Conservation (phyloP, 2,329 filamentous ascomycete species). For the Alternaria angustiovoidea region DNA sequence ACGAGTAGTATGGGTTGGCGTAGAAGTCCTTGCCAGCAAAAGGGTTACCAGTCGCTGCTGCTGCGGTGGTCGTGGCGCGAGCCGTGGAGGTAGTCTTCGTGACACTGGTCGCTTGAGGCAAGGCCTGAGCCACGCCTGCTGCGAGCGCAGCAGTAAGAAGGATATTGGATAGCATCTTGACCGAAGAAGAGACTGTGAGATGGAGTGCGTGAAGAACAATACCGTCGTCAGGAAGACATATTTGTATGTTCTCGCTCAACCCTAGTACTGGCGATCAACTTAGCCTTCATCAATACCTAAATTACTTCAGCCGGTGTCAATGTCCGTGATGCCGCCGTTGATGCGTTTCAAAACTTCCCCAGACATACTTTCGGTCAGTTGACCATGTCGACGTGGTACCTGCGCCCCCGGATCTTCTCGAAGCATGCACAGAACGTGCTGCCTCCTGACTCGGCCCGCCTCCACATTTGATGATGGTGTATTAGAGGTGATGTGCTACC, state of each 20-base stretch:
- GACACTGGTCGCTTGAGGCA: slow-evolving; percentile 30
- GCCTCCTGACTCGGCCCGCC: slow-evolving; percentile 10
- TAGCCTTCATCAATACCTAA: slow-evolving; percentile 27
- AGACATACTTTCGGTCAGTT: slow-evolving; percentile 16
- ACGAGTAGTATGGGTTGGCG: slow-evolving; percentile 62
- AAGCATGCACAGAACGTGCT: slow-evolving; percentile 19
- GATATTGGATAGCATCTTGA: slow-evolving; percentile 31
- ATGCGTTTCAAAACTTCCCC: slow-evolving; percentile 4
- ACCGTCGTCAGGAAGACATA: slow-evolving; percentile 11
- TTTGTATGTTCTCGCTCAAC: slow-evolving; percentile 23
- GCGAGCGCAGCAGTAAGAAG: slow-evolving; percentile 27
- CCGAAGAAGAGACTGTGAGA: slow-evolving; percentile 3
- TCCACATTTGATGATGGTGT: slow-evolving; percentile 27
- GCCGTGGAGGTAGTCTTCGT: slow-evolving; percentile 20
- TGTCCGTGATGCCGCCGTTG: slow-evolving; percentile 23
- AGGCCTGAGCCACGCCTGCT: slow-evolving; percentile 32
- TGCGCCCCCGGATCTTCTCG: slow-evolving; percentile 23
- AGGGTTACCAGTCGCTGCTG: slow-evolving; percentile 55
- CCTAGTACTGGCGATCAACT: slow-evolving; percentile 9
- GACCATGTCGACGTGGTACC: slow-evolving; percentile 21
- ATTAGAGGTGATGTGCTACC: slow-evolving; percentile 4
- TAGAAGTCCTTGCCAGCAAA: slow-evolving; percentile 61
- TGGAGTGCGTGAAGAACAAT: slow-evolving; percentile 8
- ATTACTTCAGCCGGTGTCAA: slow-evolving; percentile 27
- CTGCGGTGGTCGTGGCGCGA: slow-evolving; percentile 22